These are phyloP conservation scores for Arabidopsis suecica DNA, from an alignment of 345 rosid species.

Conservation along the genomic window DNA sequence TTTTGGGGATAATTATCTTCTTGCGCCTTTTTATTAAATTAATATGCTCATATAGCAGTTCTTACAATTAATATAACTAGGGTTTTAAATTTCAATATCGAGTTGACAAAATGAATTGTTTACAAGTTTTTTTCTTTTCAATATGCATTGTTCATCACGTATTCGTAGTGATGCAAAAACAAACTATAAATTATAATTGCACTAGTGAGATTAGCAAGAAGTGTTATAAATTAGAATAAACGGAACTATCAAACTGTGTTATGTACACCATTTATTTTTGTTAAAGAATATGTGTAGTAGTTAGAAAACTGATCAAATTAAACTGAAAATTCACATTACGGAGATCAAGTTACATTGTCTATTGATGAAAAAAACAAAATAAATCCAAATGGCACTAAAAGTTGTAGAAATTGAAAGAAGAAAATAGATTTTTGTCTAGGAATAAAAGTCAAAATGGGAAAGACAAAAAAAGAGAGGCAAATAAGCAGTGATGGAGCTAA, in stretches of 20 bases:
- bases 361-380: neutral
- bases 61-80: neutral
- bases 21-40: neutral
- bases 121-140: neutral
- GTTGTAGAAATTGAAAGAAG: neutral
- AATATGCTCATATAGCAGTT: neutral
- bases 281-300: neutral
- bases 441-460: slow-evolving; percentile 33
- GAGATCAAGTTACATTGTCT: slow-evolving; percentile 5
- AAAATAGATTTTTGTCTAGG: neutral
- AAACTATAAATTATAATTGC: neutral
- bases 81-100: neutral
- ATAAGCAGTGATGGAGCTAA: slow-evolving; percentile 39
- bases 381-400: neutral
- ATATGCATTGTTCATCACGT: neutral
- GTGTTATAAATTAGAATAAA: neutral
- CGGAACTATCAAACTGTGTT: neutral
- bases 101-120: neutral
- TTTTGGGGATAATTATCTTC: neutral
- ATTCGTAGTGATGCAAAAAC: neutral
- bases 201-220: neutral
- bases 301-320: slow-evolving; percentile 11
- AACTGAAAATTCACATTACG: neutral
- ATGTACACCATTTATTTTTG: neutral
- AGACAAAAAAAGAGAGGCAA: neutral